These are phyloP conservation scores for Kazachstania bromeliacearum DNA, from an alignment of 805 yeast genomes.

Conservation along the genomic window DNA sequence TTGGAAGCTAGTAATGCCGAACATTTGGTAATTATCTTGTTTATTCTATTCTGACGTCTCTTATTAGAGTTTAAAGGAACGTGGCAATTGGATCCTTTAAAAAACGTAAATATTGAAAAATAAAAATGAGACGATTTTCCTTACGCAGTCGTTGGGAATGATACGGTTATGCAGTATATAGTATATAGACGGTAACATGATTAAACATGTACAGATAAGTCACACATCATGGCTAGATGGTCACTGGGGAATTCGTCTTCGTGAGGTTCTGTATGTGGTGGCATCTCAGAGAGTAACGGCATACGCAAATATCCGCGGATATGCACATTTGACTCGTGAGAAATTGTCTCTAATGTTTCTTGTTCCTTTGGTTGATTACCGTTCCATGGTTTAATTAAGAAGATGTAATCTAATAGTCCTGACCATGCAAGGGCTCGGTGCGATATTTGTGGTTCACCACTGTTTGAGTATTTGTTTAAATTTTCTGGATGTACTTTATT, in stretches of 20 bases:
- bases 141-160: no score
- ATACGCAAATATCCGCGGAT: slow-evolving; percentile 49
- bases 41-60: no score
- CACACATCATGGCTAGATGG: slow-evolving; percentile 75
- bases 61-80: no score
- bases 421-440: slow-evolving; percentile 90
- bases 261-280: slow-evolving; percentile 74
- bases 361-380: slow-evolving; percentile 20
- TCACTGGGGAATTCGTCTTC: slow-evolving; percentile 79
- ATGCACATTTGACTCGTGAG: slow-evolving; percentile 33
- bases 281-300: slow-evolving; percentile 69
- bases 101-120: no score
- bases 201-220: slow-evolving; percentile 32
- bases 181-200: no score
- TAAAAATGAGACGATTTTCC: no score
- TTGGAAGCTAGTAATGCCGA: no score
- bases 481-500: slow-evolving; percentile 52
- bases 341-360: slow-evolving; percentile 36
- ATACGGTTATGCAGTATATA: slow-evolving; percentile 1
- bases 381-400: slow-evolving; percentile 48
- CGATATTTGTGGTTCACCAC: slow-evolving; percentile 73
- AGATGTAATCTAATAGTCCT: slow-evolving; percentile 78
- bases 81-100: no score
- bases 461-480: slow-evolving; percentile 49
- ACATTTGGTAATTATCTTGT: no score